Evolutionary conservation across 768 basidiomycete species (phyloP).

Genomic region (Amanita rubescens): DNA sequence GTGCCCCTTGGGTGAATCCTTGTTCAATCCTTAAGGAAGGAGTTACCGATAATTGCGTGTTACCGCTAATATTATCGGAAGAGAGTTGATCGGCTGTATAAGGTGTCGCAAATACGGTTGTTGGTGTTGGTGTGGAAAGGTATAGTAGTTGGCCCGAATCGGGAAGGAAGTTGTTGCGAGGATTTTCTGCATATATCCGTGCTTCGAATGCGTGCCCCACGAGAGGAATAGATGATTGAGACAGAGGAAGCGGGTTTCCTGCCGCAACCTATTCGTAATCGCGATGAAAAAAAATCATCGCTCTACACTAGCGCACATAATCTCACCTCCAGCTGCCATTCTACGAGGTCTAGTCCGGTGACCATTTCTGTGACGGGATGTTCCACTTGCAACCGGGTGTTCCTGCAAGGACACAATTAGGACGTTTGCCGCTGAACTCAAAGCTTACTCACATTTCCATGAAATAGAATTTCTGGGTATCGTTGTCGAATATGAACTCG

Average conservation of each 20-base stretch:
- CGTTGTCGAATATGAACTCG: slow-evolving; percentile 96
- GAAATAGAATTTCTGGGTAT: slow-evolving; percentile 81
- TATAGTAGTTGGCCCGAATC: slow-evolving; percentile 81
- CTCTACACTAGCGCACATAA: background rate
- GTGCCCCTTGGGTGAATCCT: slow-evolving; percentile 73
- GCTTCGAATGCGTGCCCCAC: slow-evolving; percentile 94
- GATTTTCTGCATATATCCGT: slow-evolving; percentile 93
- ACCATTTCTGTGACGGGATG: slow-evolving; percentile 96
- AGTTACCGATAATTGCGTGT: slow-evolving; percentile 26
- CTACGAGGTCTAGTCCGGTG: slow-evolving; percentile 87
- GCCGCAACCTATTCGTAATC: slow-evolving; percentile 58
- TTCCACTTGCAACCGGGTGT: slow-evolving; percentile 80
- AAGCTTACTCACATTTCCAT: slow-evolving; percentile 79
- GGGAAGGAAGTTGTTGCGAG: slow-evolving; percentile 87
- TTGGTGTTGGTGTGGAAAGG: slow-evolving; percentile 72
- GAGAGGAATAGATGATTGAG: slow-evolving; percentile 73
- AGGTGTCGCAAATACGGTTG: slow-evolving; percentile 57
- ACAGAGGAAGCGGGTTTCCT: slow-evolving; percentile 77
- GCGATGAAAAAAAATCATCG: background rate
- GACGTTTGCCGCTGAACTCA: background rate
- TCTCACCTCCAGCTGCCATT: slow-evolving; percentile 84
- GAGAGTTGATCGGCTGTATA: slow-evolving; percentile 16
- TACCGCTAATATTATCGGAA: slow-evolving; percentile 22
- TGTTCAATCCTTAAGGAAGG: slow-evolving; percentile 83
- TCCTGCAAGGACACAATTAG: slow-evolving; percentile 39